A percentile compares a stretch with the other conserved stretches of the same genome.
Evolutionary conservation across 2,329 filamentous ascomycete genomes (phyloP).

Genomic region (Coniochaeta sp.): DNA sequence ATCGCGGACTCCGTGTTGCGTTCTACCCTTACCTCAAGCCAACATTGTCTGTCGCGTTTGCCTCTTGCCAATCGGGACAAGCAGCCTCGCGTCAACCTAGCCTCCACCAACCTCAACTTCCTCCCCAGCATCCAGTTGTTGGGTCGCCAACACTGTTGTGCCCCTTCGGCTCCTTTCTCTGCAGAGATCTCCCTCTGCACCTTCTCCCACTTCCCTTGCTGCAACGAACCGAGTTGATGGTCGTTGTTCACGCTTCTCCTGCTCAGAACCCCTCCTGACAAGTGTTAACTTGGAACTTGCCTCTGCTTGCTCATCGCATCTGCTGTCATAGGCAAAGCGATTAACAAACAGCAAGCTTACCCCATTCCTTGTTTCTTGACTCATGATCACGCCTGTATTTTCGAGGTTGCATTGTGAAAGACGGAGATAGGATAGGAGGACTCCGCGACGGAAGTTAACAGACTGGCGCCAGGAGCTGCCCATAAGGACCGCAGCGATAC

Average conservation of each 20-base stretch:
- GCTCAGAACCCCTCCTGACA: constrained; percentile 11
- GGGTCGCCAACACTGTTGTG: neutral
- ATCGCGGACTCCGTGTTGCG: no score
- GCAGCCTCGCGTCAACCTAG: neutral
- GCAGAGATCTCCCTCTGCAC: neutral
- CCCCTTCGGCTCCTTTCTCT: neutral
- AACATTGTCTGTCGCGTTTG: neutral
- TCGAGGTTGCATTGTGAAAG: neutral
- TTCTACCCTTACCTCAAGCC: no score
- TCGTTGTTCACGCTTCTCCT: constrained; percentile 10
- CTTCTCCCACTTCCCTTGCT: neutral
- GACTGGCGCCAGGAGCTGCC: neutral
- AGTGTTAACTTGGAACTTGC: constrained; percentile 16
- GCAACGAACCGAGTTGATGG: constrained; percentile 5
- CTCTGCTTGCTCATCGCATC: neutral
- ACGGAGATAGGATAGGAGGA: neutral
- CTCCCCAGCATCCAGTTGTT: neutral
- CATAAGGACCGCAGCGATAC: neutral
- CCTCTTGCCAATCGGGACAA: neutral
- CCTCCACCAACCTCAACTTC: neutral
- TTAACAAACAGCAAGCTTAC: neutral
- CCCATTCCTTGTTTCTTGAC: constrained; percentile 7
- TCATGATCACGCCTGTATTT: neutral
- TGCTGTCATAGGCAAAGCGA: neutral
- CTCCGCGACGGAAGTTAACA: neutral